Base-by-base conservation (phyloP, 306 rosid genomes). In the Rubus parviflorus region DNA sequence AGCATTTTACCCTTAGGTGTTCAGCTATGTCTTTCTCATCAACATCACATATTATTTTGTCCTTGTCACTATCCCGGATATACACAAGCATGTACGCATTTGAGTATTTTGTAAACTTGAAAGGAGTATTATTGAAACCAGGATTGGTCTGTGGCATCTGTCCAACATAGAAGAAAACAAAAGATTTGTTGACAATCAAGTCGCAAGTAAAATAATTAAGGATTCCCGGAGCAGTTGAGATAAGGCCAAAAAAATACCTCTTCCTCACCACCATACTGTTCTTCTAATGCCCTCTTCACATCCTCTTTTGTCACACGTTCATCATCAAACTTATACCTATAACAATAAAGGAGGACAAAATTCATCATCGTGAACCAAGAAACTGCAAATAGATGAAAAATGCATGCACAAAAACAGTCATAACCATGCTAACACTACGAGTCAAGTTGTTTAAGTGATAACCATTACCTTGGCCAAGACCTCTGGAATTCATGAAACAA, bases 81-180 rank as follows among this genome's bases (percentile, higher is more conserved):
- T 94, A 94, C 43, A 94, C 97, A 84, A 94, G 98, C 97, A 94
- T 94, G 79, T 94, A 94, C 2, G 97, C 98, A 79, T 94, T 94
- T 8, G 98, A 94, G 85, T 86, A 84, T 80, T 92, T 92, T 25
- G 98, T 92, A 82, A 92, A 94, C 82, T 94, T 94, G 76, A 92
- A 89, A 69, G 97, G 93, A 68, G 96, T 81, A 75, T 90, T 89
- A 84, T 94, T 90, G 81, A 92, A 92, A 54, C 97, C 97, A 73
- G 96, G 98, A 81, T 90, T 94, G 79, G 90, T 81, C 82, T 88
- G 93, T 25, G 93, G 97, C 83, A 94, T 73, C 98, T 94, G 89
- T 72, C 41, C 58, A 72, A 75, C 75, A 81, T 49, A 81, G 66
- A 65, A 56, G 47, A 57, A 68, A 81, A 56, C 58, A 51, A 74